Base-by-base conservation (phyloP, 2,329 filamentous ascomycete species). In the Talaromyces piceae region DNA sequence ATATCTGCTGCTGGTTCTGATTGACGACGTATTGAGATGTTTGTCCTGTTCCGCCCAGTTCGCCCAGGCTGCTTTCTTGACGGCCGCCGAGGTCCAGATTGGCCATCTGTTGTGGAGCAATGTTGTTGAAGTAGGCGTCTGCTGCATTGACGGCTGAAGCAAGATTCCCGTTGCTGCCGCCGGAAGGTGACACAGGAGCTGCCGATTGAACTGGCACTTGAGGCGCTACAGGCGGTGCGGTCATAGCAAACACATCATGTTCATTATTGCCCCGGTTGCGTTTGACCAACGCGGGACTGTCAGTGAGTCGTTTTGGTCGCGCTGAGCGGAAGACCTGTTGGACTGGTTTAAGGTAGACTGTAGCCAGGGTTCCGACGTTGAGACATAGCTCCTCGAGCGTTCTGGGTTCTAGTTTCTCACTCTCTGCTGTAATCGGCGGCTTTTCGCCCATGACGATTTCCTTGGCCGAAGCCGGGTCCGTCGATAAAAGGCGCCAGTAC, bases 341-440 rank as follows among this genome's bases (percentile, higher is more conserved):
- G 5, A 98, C 91, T 3, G 93, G 93, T 69, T 98, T 98, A 46
- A 98, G 81, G 69, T 98, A 98, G 47, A 98, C 91, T 0, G 93
- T 98, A 3, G 93, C 93, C 3, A 98, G 78, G 0, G 93, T 97
- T 58, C 93, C 93, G 43, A 98, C 91, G 60, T 91, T 94, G 54
- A 98, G 80, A 64, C 93, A 97, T 81, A 98, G 91, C 67, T 98
- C 93, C 70, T 98, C 93, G 6, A 98, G 78, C 0, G 93, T 98
- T 43, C 80, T 78, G 0, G 91, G 85, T 65, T 98, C 93, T 2
- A 98, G 80, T 58, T 91, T 91, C 72, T 98, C 93, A 25, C 88
- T 91, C 69, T 98, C 93, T 28, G 93, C 91, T 1, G 91, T 95
- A 68, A 98, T 97, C 6, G 91, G 81, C 5, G 93, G 93, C 67